phyloP scores from a whole-genome alignment of 306 rosid species.

The Castanea sativa region DNA sequence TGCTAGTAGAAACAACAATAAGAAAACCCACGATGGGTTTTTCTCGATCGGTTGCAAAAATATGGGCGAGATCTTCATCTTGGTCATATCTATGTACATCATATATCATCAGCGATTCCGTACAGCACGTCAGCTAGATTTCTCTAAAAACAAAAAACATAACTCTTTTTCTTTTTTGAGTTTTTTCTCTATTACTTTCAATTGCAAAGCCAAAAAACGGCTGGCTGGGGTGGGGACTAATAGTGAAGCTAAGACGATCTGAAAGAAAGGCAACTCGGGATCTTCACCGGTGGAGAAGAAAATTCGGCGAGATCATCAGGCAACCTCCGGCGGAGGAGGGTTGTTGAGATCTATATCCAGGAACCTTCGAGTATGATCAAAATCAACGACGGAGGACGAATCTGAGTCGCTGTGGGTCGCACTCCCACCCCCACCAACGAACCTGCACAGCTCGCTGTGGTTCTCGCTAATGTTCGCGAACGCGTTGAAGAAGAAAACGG shows the following conservation, averaged over 20 bases:
- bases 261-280: background rate
- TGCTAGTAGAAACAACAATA: conserved; percentile 35
- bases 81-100: conserved; percentile 34
- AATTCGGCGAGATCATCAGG: conserved; percentile 38
- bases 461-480: conserved; percentile 24
- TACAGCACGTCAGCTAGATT: conserved; percentile 29
- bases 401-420: conserved; percentile 45
- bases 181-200: background rate
- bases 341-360: conserved; percentile 74
- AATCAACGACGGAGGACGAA: conserved; percentile 54
- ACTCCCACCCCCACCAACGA: conserved; percentile 12
- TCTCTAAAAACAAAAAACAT: background rate
- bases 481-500: conserved; percentile 50
- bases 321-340: conserved; percentile 63
- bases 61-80: too few relatives aligned
- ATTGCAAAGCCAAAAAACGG: background rate
- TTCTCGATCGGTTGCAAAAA: conserved; percentile 49
- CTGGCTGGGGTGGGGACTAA: background rate
- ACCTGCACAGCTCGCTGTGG: conserved; percentile 40
- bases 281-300: background rate
- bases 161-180: background rate
- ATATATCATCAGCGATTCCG: conserved; percentile 25
- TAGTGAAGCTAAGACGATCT: background rate
- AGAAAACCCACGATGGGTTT: conserved; percentile 23
- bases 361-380: conserved; percentile 23